phyloP scores from a whole-genome alignment of 164 flowering plant species.

The Aristolochia californica region DNA sequence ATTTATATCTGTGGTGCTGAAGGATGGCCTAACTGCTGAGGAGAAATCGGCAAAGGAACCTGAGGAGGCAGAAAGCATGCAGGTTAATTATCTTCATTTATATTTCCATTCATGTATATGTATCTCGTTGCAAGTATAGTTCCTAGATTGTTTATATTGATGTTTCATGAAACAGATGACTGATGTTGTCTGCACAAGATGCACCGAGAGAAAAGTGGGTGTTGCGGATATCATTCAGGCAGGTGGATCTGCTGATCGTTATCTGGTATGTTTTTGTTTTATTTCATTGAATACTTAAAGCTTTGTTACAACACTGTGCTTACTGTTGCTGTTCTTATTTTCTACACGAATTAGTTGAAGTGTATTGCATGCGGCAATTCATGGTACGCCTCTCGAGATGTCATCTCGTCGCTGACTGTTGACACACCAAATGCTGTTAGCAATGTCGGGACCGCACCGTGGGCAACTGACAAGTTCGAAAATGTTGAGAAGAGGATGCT shows the following conservation, averaged over 20 bases:
- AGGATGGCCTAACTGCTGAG: conserved; percentile 85
- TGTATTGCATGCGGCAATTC: conserved; percentile 75
- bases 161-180: conserved; percentile 58
- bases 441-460: conserved; percentile 51
- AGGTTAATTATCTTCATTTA: conserved; percentile 31
- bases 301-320: not conserved
- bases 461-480: conserved; percentile 84
- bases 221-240: conserved; percentile 73
- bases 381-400: conserved; percentile 92
- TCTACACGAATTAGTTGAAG: conserved; percentile 43
- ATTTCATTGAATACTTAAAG: too few species aligned
- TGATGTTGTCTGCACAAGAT: conserved; percentile 82
- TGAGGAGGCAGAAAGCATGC: conserved; percentile 64
- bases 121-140: not conserved
- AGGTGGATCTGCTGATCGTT: conserved; percentile 71
- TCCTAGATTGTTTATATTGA: not conserved
- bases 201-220: conserved; percentile 71
- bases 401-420: conserved; percentile 58
- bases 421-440: conserved; percentile 41
- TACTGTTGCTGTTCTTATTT: not conserved
- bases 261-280: conserved; percentile 44
- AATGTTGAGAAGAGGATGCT: conserved; percentile 51
- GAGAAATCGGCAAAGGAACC: conserved; percentile 69
- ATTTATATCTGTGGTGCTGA: not conserved
- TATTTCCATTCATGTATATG: not conserved